Evolutionary conservation across 2,329 filamentous ascomycete species (phyloP).

Genomic region (Aspergillus versicolor): DNA sequence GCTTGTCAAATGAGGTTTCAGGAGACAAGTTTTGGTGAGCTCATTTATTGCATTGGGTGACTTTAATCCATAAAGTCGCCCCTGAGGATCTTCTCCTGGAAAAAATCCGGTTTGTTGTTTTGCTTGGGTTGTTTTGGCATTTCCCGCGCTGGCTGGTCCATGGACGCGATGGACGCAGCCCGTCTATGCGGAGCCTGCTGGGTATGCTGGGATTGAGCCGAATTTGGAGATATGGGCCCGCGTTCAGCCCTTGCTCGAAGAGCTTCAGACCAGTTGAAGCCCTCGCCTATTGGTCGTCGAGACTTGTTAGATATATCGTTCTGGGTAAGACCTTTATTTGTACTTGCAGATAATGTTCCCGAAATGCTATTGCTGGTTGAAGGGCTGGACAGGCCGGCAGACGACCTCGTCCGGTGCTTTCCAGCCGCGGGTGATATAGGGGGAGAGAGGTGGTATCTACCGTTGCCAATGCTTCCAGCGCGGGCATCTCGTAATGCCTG

Average conservation of each 20-base stretch:
- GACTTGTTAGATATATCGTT: constrained; percentile 45
- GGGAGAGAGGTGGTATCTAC: constrained; percentile 54
- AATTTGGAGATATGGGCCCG: constrained; percentile 46
- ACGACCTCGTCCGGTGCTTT: constrained; percentile 27
- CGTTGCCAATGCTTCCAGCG: constrained; percentile 61
- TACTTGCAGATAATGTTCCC: constrained; percentile 37
- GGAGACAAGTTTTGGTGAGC: not conserved
- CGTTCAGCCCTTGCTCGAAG: constrained; percentile 89
- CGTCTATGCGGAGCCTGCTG: constrained; percentile 47
- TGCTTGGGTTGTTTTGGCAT: constrained; percentile 49
- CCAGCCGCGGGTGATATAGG: constrained; percentile 26
- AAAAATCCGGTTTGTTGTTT: constrained; percentile 84
- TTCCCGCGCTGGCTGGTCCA: constrained; percentile 55
- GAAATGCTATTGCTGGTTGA: constrained; percentile 15
- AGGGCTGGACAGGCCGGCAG: constrained; percentile 20
- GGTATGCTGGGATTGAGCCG: constrained; percentile 35
- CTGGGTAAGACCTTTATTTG: constrained; percentile 31
- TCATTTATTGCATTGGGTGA: not conserved
- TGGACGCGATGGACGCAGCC: constrained; percentile 48
- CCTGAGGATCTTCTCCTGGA: constrained; percentile 95
- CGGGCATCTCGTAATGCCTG: constrained; percentile 72
- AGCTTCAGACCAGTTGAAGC: constrained; percentile 97
- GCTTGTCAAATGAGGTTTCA: not conserved
- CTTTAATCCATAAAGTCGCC: constrained; percentile 93
- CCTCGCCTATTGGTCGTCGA: constrained; percentile 67